Evolutionary conservation across 495 filamentous ascomycete genomes (phyloP), one percentile per base, ranked within the genome.

Genomic region (Coniosporium apollinis): DNA sequence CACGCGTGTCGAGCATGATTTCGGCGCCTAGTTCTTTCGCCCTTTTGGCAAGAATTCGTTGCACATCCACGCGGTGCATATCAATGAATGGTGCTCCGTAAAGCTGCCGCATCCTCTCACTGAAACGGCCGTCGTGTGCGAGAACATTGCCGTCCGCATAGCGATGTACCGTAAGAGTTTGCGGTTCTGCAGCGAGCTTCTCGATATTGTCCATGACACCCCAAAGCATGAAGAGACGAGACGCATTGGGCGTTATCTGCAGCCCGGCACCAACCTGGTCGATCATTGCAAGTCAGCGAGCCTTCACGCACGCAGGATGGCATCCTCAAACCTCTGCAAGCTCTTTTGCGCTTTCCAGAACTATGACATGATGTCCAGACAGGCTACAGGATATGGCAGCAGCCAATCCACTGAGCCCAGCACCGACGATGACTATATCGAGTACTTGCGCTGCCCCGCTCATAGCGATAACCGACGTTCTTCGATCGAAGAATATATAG

Each of bases 351-450:
- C 65, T 57, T 48, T 83, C 78, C 32, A 82, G 60, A 9, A 83
- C 59, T 1, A 54, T 47, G 13, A 81, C 72, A 8, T 50, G 42
- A 53, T 82, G 77, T 11, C 75, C 76, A 5, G 67, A 57, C 10
- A 70, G 60, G 4, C 64, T 59, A 41, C 64, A 57, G 8, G 69
- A 59, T 42, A 82, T 76, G 4, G 76, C 76, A 0, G 74, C 65
- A 11, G 65, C 67, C 14, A 83, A 61, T 3, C 78, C 78, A 25
- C 67, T 67, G n/a, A 83, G 64, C 13, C 77, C 77, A 5, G 73
- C 77, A 13, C 77, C 77, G 15, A 78, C 58, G 2, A 82, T 64
- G 14, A 74, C 61, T 19, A 68, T 50, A 51, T 69, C 29, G 18
- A 36, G 22, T 17, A 8, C 10, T 32, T 32, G n/a, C n/a, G n/a